phyloP scores from a whole-genome alignment of 140 eudicot genomes.

The Bidens hawaiensis region DNA sequence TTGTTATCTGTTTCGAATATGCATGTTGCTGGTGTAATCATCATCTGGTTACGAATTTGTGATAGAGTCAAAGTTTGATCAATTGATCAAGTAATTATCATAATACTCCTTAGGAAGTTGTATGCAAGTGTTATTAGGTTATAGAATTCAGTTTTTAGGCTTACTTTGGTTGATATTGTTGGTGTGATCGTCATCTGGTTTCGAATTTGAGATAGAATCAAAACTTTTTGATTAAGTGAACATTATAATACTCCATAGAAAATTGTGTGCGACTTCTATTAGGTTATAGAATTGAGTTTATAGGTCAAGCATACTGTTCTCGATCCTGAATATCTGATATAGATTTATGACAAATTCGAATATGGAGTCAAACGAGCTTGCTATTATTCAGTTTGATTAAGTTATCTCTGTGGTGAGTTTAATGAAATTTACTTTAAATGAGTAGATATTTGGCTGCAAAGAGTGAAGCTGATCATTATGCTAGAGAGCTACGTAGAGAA shows the following conservation, averaged over 20 bases:
- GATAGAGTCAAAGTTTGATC: too few species aligned
- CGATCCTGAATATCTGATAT: neutral
- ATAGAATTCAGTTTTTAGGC: too few species aligned
- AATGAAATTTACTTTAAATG: neutral
- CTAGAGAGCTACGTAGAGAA: conserved; percentile 69
- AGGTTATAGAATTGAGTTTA: neutral
- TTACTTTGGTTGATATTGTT: too few species aligned
- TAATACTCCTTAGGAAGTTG: too few species aligned
- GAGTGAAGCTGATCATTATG: conserved; percentile 91
- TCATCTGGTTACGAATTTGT: too few species aligned
- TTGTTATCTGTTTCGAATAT: too few species aligned
- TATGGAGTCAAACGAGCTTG: too few species aligned
- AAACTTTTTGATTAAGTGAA: neutral
- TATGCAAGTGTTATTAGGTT: too few species aligned
- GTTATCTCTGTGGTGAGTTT: neutral
- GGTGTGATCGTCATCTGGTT: conserved; percentile 1
- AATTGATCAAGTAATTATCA: too few species aligned
- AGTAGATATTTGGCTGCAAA: conserved; percentile 87
- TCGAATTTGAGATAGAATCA: neutral
- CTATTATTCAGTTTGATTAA: too few species aligned
- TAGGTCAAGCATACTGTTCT: neutral
- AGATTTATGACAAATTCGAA: neutral
- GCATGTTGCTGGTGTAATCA: too few species aligned
- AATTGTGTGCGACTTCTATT: conserved; percentile 17
- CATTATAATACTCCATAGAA: neutral